Percentiles rank a stretch among this genome's conserved stretches.
Evolutionary conservation across 2,329 filamentous ascomycete species (phyloP).

Genomic region (Knoxdaviesia capensis): DNA sequence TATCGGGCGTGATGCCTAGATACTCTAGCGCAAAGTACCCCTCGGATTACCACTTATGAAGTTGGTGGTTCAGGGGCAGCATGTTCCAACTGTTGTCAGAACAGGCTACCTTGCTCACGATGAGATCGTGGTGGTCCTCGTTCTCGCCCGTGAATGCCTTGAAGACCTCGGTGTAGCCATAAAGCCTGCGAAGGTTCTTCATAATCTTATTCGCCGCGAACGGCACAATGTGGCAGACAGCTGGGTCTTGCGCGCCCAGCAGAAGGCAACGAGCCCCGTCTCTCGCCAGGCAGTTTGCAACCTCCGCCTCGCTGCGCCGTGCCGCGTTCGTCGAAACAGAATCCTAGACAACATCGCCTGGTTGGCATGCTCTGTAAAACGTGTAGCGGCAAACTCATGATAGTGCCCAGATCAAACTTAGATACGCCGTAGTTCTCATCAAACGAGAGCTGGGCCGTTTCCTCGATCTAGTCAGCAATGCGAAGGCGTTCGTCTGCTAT

Average conservation of each 20-base stretch:
- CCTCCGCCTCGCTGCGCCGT: not conserved
- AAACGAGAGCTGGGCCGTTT: not conserved
- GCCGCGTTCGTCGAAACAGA: not conserved
- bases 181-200: not conserved
- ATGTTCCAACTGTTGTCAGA: not conserved
- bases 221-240: not conserved
- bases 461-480: not conserved
- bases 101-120: not conserved
- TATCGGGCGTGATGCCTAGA: not conserved
- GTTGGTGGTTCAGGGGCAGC: not conserved
- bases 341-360: not conserved
- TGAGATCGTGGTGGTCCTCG: not conserved
- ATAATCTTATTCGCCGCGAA: not conserved
- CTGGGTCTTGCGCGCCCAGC: not conserved
- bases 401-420: not conserved
- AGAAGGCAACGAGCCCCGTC: not conserved
- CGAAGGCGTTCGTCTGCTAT: not conserved
- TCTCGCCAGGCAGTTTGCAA: not conserved
- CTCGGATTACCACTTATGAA: not conserved
- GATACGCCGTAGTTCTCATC: not conserved
- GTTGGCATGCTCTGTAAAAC: not conserved
- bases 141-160: not conserved
- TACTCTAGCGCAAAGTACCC: not conserved
- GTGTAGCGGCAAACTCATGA: not conserved
- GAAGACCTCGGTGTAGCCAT: not conserved